These are phyloP conservation scores for Cocos nucifera DNA, from an alignment of 176 grass and related monocot species.

Conservation along the genomic window DNA sequence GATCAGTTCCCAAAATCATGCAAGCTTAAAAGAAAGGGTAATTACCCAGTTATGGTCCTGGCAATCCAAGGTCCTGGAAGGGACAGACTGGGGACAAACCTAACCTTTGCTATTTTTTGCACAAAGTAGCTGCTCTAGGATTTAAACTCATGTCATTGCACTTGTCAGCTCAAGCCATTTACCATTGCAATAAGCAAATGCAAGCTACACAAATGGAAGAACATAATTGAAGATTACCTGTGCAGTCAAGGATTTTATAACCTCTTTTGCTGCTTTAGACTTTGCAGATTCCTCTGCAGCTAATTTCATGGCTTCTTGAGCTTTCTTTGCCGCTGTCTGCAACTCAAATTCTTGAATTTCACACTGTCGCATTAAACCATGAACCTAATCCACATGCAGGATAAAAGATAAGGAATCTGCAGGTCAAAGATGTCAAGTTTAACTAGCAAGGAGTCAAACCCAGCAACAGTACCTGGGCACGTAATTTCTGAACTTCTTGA, in stretches of 20 bases:
- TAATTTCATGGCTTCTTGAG: slow-evolving; percentile 52
- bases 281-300: slow-evolving; percentile 68
- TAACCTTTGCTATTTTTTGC: too few relatives aligned
- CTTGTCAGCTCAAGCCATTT: not conserved
- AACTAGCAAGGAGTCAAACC: not conserved
- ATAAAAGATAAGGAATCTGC: slow-evolving; percentile 15
- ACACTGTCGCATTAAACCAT: slow-evolving; percentile 39
- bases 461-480: slow-evolving; percentile 48
- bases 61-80: too few relatives aligned
- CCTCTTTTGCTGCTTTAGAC: slow-evolving; percentile 75
- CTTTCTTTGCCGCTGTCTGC: slow-evolving; percentile 63
- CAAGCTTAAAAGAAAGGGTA: not conserved
- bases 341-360: slow-evolving; percentile 54
- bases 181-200: not conserved
- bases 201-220: not conserved
- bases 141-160: too few relatives aligned
- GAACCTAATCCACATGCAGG: slow-evolving; percentile 37
- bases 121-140: too few relatives aligned
- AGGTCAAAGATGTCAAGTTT: not conserved
- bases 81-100: too few relatives aligned
- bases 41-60: too few relatives aligned
- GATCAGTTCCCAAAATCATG: too few relatives aligned
- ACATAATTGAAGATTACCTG: slow-evolving; percentile 41
- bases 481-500: slow-evolving; percentile 84
- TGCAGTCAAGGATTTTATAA: slow-evolving; percentile 82